Evolutionary conservation across 345 rosid genomes (phyloP).

Genomic region (Salix caprea): DNA sequence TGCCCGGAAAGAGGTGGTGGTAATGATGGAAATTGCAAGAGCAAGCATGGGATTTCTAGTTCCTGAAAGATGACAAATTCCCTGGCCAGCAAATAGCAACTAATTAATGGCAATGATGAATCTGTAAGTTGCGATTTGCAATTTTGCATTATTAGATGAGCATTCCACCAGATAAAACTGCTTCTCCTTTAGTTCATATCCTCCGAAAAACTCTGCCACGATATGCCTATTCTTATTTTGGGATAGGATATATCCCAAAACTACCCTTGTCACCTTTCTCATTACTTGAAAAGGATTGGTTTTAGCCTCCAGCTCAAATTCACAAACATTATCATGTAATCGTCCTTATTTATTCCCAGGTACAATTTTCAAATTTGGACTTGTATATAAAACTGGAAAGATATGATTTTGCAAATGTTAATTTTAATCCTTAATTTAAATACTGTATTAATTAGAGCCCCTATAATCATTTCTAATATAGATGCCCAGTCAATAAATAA

Average conservation of each 20-base stretch:
- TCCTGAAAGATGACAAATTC: not conserved
- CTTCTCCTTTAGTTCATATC: not conserved
- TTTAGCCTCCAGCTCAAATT: not conserved
- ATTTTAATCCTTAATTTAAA: too few relatives aligned
- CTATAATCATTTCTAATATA: too few relatives aligned
- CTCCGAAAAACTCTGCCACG: not conserved
- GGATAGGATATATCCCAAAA: too few relatives aligned
- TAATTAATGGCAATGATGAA: not conserved
- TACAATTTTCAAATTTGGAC: not conserved
- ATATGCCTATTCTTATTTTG: too few relatives aligned
- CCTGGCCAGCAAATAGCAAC: not conserved
- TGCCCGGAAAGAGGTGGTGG: not conserved
- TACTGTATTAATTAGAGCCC: too few relatives aligned
- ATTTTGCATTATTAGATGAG: not conserved
- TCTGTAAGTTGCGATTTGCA: not conserved
- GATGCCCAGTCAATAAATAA: too few relatives aligned
- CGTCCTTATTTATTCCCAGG: not conserved
- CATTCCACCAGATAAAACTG: conserved; percentile 9
- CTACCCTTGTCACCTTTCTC: not conserved
- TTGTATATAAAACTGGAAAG: too few relatives aligned
- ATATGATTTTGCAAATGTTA: too few relatives aligned
- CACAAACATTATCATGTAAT: not conserved
- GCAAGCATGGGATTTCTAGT: not conserved
- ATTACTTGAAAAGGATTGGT: not conserved
- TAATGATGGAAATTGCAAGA: not conserved